Base-by-base conservation (phyloP, 306 rosid genomes). In the Mucuna pruriens region DNA sequence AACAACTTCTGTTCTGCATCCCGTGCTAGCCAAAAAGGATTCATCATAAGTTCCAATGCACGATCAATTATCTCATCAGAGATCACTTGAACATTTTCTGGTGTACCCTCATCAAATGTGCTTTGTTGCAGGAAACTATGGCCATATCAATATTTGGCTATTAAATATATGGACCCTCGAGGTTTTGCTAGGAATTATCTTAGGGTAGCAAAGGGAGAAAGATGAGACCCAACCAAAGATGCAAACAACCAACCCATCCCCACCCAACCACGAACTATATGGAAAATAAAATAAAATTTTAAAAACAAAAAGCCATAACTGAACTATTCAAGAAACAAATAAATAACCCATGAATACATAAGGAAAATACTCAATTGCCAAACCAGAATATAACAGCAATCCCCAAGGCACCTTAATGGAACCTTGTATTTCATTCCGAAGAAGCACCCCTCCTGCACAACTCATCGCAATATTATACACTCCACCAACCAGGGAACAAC, bases 81-180 rank as follows among this genome's bases (percentile, higher is more conserved):
- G 6, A 44, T 76, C 71, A 61, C 31, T 60, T 8, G 45, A 44
- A 76, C 40, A 61, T 62, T 60, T 40, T 75, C 71, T 60, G 44
- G 58, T 16, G 44, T n/a, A n/a, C 31, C 48, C 72, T 44, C 71
- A 63, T 61, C 71, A 26, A 76, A 44, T 22, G 49, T 44, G 11
- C 48, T 54, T 70, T 68, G 84, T 69, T 73, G 80, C 34, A 88
- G 70, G 63, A 80, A 74, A 45, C 83, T 76, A 80, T 81, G 68
- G n/a, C 86, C 86, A 34, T 65, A 62, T 81, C 71, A 77, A 84
- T 57, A 57, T 73, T 77, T 83, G 40, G 84, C 86, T 20, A 80
- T 8, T 13, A 52, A 62, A 60, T 68, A 69, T 66, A 83, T 62
- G 61, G 23, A 62, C 4, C 85, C 83, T 55, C 55, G 63, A 54